phyloP scores from a whole-genome alignment of 345 rosid species.

The Chamaenerion angustifolium region DNA sequence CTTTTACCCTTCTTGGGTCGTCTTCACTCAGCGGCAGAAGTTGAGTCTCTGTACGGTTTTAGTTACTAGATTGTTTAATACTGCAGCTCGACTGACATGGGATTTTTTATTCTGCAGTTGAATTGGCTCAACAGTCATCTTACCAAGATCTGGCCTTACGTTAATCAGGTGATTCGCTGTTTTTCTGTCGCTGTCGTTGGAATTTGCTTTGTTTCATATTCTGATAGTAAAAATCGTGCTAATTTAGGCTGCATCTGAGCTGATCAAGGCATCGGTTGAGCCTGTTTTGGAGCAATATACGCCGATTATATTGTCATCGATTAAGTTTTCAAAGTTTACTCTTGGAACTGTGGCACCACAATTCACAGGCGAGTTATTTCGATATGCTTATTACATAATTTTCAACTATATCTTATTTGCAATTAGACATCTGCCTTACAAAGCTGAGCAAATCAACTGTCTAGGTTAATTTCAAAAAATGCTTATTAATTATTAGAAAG shows the following conservation, averaged over 20 bases:
- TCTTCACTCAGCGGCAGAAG: conserved; percentile 94
- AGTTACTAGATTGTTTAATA: background rate
- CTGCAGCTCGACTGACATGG: background rate
- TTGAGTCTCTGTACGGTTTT: conserved; percentile 15
- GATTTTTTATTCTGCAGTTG: conserved; percentile 37
- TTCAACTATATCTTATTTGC: no score
- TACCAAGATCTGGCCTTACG: conserved; percentile 95
- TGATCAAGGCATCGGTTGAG: conserved; percentile 77
- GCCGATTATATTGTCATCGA: conserved; percentile 75
- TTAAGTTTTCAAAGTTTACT: conserved; percentile 85
- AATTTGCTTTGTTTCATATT: background rate
- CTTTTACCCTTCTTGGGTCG: conserved; percentile 90
- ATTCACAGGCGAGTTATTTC: conserved; percentile 57
- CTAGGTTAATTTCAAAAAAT: no score
- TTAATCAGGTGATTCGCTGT: conserved; percentile 39
- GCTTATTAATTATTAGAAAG: no score
- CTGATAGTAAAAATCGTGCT: background rate
- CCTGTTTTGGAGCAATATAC: conserved; percentile 89
- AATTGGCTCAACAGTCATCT: conserved; percentile 84
- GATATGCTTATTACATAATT: background rate
- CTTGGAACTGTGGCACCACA: conserved; percentile 99
- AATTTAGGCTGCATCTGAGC: conserved; percentile 88
- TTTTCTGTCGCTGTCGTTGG: background rate
- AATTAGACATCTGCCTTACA: no score
- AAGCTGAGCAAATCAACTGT: no score